Conservation (phyloP, 2,329 filamentous ascomycete genomes). For the Myriosclerotinia curreyana region DNA sequence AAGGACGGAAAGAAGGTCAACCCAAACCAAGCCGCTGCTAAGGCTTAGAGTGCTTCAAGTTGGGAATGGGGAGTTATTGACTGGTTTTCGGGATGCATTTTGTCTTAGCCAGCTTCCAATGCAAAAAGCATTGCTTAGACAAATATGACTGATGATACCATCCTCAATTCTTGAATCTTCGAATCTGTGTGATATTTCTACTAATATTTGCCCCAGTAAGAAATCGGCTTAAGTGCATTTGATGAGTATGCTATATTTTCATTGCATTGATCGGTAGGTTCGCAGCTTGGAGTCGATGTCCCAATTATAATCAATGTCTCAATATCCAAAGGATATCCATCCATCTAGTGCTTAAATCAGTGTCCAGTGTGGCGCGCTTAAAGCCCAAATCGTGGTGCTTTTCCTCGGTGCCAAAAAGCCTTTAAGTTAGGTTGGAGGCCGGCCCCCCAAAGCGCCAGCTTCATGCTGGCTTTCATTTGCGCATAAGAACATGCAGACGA, state of each 20-base stretch:
- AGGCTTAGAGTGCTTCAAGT: slow-evolving; percentile 32
- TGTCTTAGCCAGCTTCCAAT: slow-evolving; percentile 21
- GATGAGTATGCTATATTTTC: not conserved
- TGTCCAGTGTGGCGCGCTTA: too few species aligned
- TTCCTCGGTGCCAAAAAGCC: too few species aligned
- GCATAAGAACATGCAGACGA: not conserved
- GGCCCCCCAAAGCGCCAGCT: not conserved
- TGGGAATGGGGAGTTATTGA: slow-evolving; percentile 21
- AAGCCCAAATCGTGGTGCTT: too few species aligned
- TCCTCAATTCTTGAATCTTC: not conserved
- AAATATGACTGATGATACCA: slow-evolving; percentile 21
- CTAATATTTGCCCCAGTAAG: not conserved
- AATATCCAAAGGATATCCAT: too few species aligned
- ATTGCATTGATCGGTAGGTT: not conserved
- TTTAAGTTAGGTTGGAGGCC: too few species aligned
- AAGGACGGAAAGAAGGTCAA: slow-evolving; percentile 99
- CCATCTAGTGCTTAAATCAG: too few species aligned
- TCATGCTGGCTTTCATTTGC: not conserved
- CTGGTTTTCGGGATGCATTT: slow-evolving; percentile 21
- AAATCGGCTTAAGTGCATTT: not conserved
- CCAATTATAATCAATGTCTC: too few species aligned
- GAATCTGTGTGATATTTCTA: not conserved
- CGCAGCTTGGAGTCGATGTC: too few species aligned
- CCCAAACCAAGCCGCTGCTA: slow-evolving; percentile 41
- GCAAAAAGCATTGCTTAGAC: slow-evolving; percentile 22